A percentile compares a stretch with the other conserved stretches of the same genome.
Evolutionary conservation across 495 filamentous ascomycete species (phyloP).

Genomic region (Penicillium subrubescens): DNA sequence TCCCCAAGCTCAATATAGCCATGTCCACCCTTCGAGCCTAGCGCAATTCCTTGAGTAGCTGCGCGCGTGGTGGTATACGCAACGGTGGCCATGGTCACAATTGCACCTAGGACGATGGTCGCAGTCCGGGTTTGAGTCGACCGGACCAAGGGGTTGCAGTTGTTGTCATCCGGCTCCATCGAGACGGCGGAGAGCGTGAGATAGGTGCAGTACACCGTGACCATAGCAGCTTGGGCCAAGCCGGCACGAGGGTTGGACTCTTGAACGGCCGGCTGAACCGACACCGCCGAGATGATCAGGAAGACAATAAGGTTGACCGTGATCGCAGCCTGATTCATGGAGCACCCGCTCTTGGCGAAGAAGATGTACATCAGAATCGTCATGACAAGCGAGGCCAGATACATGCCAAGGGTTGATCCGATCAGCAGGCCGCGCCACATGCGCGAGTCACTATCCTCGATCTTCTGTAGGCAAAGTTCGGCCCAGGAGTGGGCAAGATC

Average conservation of each 20-base stretch:
- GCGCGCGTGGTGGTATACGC: conserved; percentile 97
- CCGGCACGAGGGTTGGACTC: conserved; percentile 92
- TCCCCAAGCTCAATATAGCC: conserved; percentile 64
- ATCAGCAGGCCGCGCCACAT: conserved; percentile 85
- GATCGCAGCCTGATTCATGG: conserved; percentile 89
- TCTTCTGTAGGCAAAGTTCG: conserved; percentile 90
- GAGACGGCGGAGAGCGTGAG: conserved; percentile 97
- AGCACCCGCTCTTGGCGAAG: conserved; percentile 80
- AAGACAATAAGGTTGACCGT: conserved; percentile 84
- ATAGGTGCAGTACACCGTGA: conserved; percentile 97
- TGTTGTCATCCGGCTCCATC: conserved; percentile 95
- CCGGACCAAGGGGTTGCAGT: conserved; percentile 91
- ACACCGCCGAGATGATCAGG: conserved; percentile 77
- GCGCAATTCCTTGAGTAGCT: conserved; percentile 87
- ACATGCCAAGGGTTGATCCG: conserved; percentile 93
- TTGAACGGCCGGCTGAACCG: conserved; percentile 88
- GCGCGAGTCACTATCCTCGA: conserved; percentile 83
- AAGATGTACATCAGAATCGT: conserved; percentile 97
- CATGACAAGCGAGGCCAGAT: conserved; percentile 84
- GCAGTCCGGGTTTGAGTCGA: conserved; percentile 89
- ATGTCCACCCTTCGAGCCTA: conserved; percentile 67
- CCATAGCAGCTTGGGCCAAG: conserved; percentile 95
- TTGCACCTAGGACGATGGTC: conserved; percentile 85
- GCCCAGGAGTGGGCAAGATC: conserved; percentile 98
- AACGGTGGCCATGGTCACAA: conserved; percentile 95